These are phyloP conservation scores for Boletus reticuloceps DNA, from an alignment of 768 basidiomycete species.

Conservation along the genomic window DNA sequence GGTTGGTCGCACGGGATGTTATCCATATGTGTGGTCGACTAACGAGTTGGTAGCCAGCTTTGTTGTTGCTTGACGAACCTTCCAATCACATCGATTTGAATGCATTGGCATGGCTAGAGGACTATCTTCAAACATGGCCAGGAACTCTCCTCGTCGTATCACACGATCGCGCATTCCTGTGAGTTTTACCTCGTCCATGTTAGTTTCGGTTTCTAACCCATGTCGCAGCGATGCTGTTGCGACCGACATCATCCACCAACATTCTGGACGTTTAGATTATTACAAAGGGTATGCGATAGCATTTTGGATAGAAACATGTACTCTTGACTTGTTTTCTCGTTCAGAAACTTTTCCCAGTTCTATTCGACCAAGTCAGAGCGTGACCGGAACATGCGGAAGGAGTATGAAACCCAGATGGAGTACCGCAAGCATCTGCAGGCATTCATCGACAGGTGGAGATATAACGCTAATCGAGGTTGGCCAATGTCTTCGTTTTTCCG, in stretches of 20 bases:
- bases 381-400: slow-evolving; percentile 85
- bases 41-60: slow-evolving; percentile 48
- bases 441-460: slow-evolving; percentile 98
- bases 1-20: slow-evolving; percentile 33
- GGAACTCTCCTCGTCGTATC: slow-evolving; percentile 95
- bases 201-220: background rate
- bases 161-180: slow-evolving; percentile 97
- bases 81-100: slow-evolving; percentile 98
- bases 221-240: slow-evolving; percentile 80
- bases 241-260: slow-evolving; percentile 97
- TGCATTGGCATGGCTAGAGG: slow-evolving; percentile 96
- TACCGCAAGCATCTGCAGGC: slow-evolving; percentile 95
- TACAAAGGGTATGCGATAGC: slow-evolving; percentile 76
- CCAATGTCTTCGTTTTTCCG: background rate
- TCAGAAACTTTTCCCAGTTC: slow-evolving; percentile 95
- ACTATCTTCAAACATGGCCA: slow-evolving; percentile 93
- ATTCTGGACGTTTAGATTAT: slow-evolving; percentile 90
- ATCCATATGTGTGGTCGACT: slow-evolving; percentile 1
- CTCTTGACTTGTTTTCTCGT: slow-evolving; percentile 2
- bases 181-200: slow-evolving; percentile 19
- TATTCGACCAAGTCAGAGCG: slow-evolving; percentile 98
- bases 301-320: background rate
- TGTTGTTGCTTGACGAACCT: slow-evolving; percentile 88
- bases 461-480: slow-evolving; percentile 89
- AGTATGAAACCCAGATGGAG: slow-evolving; percentile 95